Evolutionary conservation across 2,329 filamentous ascomycete genomes (phyloP).

Genomic region (Pleurostoma richardsiae): DNA sequence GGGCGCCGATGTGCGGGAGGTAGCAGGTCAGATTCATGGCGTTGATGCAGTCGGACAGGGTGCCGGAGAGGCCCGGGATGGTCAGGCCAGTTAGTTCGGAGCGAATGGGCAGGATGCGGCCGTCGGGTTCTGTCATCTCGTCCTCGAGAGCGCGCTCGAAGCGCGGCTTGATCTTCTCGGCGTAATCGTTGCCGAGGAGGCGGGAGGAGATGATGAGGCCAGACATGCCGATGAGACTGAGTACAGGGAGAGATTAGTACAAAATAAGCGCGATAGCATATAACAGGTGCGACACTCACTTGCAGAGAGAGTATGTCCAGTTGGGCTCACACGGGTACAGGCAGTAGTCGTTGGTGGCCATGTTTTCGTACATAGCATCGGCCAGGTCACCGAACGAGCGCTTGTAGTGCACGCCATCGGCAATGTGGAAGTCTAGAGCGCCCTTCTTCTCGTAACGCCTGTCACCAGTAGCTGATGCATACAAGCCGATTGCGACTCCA

Average conservation of each 20-base stretch:
- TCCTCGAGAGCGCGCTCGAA: not conserved
- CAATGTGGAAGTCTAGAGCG: slow-evolving; percentile 6
- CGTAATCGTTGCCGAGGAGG: not conserved
- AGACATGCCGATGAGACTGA: not conserved
- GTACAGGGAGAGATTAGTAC: too few relatives aligned
- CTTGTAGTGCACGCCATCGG: not conserved
- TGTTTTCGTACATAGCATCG: not conserved
- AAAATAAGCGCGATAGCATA: too few relatives aligned
- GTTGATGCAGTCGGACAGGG: not conserved
- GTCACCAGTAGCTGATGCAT: slow-evolving; percentile 9
- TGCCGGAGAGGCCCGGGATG: slow-evolving; percentile 4
- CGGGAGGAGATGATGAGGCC: not conserved
- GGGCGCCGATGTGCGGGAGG: not conserved
- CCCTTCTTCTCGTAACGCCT: slow-evolving; percentile 9
- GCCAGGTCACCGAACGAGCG: not conserved
- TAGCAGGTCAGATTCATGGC: not conserved
- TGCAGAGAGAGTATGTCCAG: not conserved
- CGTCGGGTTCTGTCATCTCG: not conserved
- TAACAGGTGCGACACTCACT: not conserved
- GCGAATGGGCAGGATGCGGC: not conserved
- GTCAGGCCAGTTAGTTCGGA: slow-evolving; percentile 1
- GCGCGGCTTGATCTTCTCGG: not conserved
- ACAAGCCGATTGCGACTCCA: slow-evolving; percentile 7
- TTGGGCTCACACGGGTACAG: slow-evolving; percentile 1
- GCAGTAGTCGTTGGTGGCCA: not conserved